Evolutionary conservation across 805 yeast genomes (phyloP).

Genomic region (Candida sphagnicola): DNA sequence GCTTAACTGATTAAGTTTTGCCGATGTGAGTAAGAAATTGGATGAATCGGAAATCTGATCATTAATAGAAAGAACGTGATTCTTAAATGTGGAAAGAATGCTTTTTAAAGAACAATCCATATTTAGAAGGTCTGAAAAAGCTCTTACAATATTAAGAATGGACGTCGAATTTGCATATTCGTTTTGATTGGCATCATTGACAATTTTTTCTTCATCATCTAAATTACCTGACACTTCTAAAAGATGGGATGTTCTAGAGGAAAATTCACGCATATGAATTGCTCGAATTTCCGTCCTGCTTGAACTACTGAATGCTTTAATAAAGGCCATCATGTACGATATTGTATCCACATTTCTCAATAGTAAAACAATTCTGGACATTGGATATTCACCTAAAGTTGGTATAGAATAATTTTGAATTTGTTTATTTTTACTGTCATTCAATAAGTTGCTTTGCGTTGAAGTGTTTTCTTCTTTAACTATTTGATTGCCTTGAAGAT

Average conservation of each 20-base stretch:
- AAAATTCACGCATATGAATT: conserved; percentile 53
- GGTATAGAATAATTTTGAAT: conserved; percentile 8
- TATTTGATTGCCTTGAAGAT: conserved; percentile 22
- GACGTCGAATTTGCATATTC: conserved; percentile 29
- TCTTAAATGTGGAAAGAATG: conserved; percentile 27
- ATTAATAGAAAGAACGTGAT: conserved; percentile 26
- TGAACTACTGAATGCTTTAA: conserved; percentile 21
- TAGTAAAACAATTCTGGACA: conserved; percentile 23
- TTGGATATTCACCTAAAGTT: conserved; percentile 15
- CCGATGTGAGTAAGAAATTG: conserved; percentile 24
- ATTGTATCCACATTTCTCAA: conserved; percentile 29
- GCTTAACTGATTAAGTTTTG: conserved; percentile 11
- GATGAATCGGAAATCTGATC: conserved; percentile 25
- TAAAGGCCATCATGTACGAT: conserved; percentile 30
- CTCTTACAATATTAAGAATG: conserved; percentile 29
- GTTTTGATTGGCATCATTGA: conserved; percentile 12
- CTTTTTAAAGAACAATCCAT: conserved; percentile 24
- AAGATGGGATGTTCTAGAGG: conserved; percentile 67
- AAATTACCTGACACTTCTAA: conserved; percentile 54
- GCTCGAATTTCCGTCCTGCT: conserved; percentile 39
- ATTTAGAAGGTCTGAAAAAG: conserved; percentile 29
- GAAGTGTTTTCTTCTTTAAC: conserved; percentile 5
- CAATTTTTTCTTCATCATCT: conserved; percentile 8
- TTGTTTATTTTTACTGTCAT: neutral
- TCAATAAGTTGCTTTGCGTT: neutral